A percentile compares a stretch with the other conserved stretches of the same genome.
These are phyloP conservation scores for Novymonas esmeraldas DNA, from an alignment of 208 protist genomes.

Conservation along the genomic window DNA sequence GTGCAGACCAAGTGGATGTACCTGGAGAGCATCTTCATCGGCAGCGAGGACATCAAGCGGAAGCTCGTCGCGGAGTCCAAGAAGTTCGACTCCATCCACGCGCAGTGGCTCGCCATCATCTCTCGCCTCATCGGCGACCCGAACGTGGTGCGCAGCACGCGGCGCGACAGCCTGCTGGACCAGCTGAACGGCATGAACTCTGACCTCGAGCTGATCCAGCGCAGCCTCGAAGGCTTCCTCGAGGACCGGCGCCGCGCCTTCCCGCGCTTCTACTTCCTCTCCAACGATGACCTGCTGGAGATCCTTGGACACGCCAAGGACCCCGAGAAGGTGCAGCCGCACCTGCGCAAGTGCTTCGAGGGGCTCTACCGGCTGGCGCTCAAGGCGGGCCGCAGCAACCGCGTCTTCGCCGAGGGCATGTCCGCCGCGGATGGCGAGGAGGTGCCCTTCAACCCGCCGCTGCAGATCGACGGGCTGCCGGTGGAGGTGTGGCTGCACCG, in stretches of 20 bases:
- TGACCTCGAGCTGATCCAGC: constrained; percentile 97
- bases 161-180: constrained; percentile 91
- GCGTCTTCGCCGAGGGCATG: constrained; percentile 87
- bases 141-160: constrained; percentile 88
- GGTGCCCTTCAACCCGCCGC: constrained; percentile 88
- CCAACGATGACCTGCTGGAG: constrained; percentile 97
- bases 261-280: constrained; percentile 98
- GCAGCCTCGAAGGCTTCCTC: constrained; percentile 96
- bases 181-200: constrained; percentile 94
- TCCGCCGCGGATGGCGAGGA: constrained; percentile 92
- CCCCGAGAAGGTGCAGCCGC: constrained; percentile 95
- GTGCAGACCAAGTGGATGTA: constrained; percentile 98
- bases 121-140: constrained; percentile 85
- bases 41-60: constrained; percentile 97
- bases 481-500: constrained; percentile 95
- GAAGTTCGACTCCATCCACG: constrained; percentile 96
- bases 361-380: constrained; percentile 92
- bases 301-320: constrained; percentile 98
- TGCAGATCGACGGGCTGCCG: constrained; percentile 89
- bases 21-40: constrained; percentile 97
- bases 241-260: constrained; percentile 96
- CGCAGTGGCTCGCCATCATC: constrained; percentile 93
- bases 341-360: constrained; percentile 98
- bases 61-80: constrained; percentile 97
- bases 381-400: constrained; percentile 66